Percentiles rank a stretch among this genome's conserved stretches.
These are phyloP conservation scores for Diutina ranongensis DNA, from an alignment of 1,139 yeast genomes.

Conservation along the genomic window DNA sequence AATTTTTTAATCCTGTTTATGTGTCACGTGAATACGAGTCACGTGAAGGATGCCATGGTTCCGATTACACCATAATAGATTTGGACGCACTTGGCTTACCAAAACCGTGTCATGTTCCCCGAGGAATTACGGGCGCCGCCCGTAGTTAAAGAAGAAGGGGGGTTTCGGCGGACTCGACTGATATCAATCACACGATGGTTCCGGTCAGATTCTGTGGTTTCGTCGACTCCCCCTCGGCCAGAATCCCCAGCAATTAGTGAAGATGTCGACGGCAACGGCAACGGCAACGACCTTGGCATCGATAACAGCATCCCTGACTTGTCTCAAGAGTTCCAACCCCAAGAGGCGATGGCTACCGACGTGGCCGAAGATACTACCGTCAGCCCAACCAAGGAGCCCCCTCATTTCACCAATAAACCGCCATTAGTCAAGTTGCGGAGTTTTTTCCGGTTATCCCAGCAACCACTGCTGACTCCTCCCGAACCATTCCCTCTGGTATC, in stretches of 20 bases:
- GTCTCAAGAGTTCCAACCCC: too few relatives aligned
- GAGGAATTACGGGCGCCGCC: conserved; percentile 4
- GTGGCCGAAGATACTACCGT: neutral
- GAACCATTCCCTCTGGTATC: conserved; percentile 1
- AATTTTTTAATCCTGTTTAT: too few relatives aligned
- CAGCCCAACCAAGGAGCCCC: neutral
- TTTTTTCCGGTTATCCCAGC: conserved; percentile 5
- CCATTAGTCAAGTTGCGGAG: conserved; percentile 5
- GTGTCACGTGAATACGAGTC: too few relatives aligned
- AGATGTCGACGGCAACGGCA: neutral
- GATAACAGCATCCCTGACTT: too few relatives aligned
- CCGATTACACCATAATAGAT: too few relatives aligned
- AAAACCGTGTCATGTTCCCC: neutral
- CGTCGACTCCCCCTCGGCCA: neutral
- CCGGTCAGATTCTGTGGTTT: neutral
- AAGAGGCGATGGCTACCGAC: neutral
- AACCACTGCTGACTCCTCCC: neutral
- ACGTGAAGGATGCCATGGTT: too few relatives aligned
- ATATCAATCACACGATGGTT: conserved; percentile 4
- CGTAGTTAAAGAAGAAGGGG: neutral
- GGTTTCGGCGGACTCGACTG: neutral
- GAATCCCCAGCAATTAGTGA: neutral
- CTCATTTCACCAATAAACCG: neutral
- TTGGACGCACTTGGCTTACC: too few relatives aligned
- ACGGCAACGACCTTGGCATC: neutral